Percentiles rank a stretch among this genome's conserved stretches.
Conservation (phyloP, 2,329 filamentous ascomycete genomes). For the Arthroderma sp. region DNA sequence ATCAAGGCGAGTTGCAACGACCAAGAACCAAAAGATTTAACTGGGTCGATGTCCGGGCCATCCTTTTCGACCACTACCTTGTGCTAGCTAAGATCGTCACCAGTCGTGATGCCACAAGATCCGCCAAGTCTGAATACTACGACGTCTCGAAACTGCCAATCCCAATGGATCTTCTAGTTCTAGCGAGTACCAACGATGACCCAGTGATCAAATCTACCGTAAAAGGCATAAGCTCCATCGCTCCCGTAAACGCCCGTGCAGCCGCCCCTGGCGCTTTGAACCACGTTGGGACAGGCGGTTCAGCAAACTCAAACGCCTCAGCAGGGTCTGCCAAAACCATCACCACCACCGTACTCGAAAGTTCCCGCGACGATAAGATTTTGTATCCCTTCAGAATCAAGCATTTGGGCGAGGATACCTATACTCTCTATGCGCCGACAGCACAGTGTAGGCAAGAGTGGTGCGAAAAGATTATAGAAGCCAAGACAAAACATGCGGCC, state of each 20-base stretch:
- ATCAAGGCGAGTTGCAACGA: constrained; percentile 76
- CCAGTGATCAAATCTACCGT: constrained; percentile 67
- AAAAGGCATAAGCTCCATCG: constrained; percentile 53
- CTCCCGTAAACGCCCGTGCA: constrained; percentile 39
- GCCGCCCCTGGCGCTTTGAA: constrained; percentile 44
- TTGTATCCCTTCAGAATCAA: constrained; percentile 92
- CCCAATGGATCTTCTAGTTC: constrained; percentile 85
- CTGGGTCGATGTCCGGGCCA: constrained; percentile 85
- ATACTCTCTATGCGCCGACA: constrained; percentile 74
- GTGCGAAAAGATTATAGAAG: constrained; percentile 87
- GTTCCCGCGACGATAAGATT: constrained; percentile 60
- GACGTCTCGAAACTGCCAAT: constrained; percentile 93
- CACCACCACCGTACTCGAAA: constrained; percentile 37
- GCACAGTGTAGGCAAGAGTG: constrained; percentile 67
- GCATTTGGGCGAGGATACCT: constrained; percentile 85
- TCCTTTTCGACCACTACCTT: constrained; percentile 93
- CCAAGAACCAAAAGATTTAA: constrained; percentile 79
- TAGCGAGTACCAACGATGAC: constrained; percentile 87
- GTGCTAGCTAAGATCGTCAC: constrained; percentile 73
- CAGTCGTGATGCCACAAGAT: constrained; percentile 52
- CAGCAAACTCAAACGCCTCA: constrained; percentile 40
- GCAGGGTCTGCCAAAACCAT: constrained; percentile 30
- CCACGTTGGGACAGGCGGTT: constrained; percentile 55
- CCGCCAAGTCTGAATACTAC: constrained; percentile 66
- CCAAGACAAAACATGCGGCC: constrained; percentile 85